Conservation (phyloP, 768 basidiomycete genomes). For the Amanita pallidorosea region DNA sequence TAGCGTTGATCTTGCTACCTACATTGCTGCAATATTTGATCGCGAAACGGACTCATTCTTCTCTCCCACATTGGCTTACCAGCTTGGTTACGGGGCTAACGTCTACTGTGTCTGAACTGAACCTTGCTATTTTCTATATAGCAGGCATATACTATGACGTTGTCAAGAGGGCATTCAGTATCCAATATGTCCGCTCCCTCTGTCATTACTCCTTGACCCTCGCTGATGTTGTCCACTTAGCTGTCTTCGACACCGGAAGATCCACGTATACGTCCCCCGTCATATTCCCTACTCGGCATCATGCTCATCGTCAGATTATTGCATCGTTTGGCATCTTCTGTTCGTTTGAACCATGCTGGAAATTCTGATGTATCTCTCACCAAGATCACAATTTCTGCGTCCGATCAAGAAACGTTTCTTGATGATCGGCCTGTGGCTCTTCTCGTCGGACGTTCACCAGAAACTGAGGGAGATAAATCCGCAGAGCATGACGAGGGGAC, state of each 20-base stretch:
- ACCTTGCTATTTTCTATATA: conserved; percentile 75
- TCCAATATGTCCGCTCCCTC: conserved; percentile 45
- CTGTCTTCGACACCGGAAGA: conserved; percentile 64
- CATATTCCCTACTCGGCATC: conserved; percentile 78
- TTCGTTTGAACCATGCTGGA: conserved; percentile 20
- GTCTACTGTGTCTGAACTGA: conserved; percentile 56
- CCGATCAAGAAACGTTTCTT: conserved; percentile 29
- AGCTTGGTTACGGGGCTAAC: conserved; percentile 27
- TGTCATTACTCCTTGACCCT: neutral
- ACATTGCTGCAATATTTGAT: conserved; percentile 55
- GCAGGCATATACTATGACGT: conserved; percentile 73
- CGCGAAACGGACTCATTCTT: conserved; percentile 31
- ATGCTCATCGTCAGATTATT: conserved; percentile 55
- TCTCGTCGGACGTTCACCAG: conserved; percentile 42
- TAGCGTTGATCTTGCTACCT: conserved; percentile 53
- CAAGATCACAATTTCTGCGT: conserved; percentile 14
- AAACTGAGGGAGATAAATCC: conserved; percentile 39
- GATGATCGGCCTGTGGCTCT: conserved; percentile 53
- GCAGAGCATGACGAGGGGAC: conserved; percentile 69
- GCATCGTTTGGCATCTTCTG: conserved; percentile 43
- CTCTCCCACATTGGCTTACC: conserved; percentile 22
- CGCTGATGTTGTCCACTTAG: conserved; percentile 24
- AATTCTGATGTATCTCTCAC: neutral
- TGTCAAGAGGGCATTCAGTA: conserved; percentile 52
- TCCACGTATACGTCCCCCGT: conserved; percentile 66